Conservation (phyloP, 164 flowering plant species). For the Akebia trifoliata region DNA sequence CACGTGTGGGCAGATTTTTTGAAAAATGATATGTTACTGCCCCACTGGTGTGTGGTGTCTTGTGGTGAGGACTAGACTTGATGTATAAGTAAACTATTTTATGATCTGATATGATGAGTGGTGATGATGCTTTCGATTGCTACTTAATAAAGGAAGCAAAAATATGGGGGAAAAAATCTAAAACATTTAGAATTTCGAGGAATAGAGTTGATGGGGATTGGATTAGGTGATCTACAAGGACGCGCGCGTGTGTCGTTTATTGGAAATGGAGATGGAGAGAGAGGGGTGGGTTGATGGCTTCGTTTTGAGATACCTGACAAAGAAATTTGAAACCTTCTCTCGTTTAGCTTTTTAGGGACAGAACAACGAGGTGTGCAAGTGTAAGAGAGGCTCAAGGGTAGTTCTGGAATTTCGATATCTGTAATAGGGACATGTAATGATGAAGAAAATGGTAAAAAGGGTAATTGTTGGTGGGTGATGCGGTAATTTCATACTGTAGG, state of each 20-base stretch:
- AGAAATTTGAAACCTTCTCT: conserved; percentile 9
- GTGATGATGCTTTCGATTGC: no score
- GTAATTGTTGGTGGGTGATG: no score
- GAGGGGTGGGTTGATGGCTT: not conserved
- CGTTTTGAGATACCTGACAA: conserved; percentile 11
- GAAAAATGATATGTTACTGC: no score
- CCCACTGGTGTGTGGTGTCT: no score
- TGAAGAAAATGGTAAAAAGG: not conserved
- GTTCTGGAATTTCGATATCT: not conserved
- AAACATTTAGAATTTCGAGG: conserved; percentile 1
- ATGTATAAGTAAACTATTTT: no score
- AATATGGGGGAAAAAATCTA: not conserved
- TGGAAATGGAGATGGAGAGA: conserved; percentile 17
- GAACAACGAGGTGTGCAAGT: conserved; percentile 22
- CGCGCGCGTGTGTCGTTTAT: conserved; percentile 12
- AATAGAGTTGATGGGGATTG: not conserved
- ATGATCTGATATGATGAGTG: no score
- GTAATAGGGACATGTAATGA: not conserved
- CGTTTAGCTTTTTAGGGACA: conserved; percentile 33
- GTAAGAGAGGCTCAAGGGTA: not conserved
- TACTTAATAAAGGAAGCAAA: no score
- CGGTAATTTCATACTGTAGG: no score
- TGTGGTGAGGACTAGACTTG: no score
- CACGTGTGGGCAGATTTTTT: no score
- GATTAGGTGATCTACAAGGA: not conserved